Conservation (phyloP, 1,139 yeast species). For the Protomyces inouyei region DNA sequence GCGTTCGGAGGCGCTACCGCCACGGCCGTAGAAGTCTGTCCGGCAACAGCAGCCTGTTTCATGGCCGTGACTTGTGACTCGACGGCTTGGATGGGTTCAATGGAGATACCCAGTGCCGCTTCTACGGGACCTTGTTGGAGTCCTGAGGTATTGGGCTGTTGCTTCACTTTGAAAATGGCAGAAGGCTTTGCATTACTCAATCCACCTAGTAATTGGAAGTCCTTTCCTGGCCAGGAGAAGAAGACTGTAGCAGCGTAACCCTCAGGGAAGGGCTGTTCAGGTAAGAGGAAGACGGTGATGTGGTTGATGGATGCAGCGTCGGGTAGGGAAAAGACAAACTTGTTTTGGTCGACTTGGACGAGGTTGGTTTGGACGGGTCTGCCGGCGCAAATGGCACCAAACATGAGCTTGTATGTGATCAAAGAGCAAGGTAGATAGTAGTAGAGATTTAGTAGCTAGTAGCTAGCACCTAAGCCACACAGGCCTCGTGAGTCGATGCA, state of each 20-base stretch:
- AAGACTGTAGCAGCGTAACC: conserved; percentile 8
- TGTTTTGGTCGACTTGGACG: conserved; percentile 58
- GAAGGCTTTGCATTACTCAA: conserved; percentile 73
- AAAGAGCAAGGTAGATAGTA: neutral
- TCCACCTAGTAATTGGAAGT: conserved; percentile 37
- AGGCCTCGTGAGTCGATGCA: too few relatives aligned
- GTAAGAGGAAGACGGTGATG: conserved; percentile 69
- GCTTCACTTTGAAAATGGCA: conserved; percentile 72
- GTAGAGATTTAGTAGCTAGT: neutral
- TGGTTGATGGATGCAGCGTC: conserved; percentile 66
- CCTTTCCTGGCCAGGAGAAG: conserved; percentile 12
- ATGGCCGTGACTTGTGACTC: conserved; percentile 47
- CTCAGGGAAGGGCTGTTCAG: conserved; percentile 44
- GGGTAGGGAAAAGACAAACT: conserved; percentile 57
- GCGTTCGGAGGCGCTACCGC: conserved; percentile 27
- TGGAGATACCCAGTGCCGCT: conserved; percentile 68
- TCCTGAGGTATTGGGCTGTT: conserved; percentile 40
- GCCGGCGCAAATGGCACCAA: conserved; percentile 48
- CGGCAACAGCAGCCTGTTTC: conserved; percentile 35
- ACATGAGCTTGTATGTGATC: conserved; percentile 38
- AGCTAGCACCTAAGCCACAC: neutral
- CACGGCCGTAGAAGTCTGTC: conserved; percentile 33
- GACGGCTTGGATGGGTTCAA: conserved; percentile 68
- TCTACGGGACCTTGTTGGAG: conserved; percentile 30
- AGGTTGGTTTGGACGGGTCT: conserved; percentile 41